Evolutionary conservation across 306 rosid genomes (phyloP).

Genomic region (Cucurbita maxima): DNA sequence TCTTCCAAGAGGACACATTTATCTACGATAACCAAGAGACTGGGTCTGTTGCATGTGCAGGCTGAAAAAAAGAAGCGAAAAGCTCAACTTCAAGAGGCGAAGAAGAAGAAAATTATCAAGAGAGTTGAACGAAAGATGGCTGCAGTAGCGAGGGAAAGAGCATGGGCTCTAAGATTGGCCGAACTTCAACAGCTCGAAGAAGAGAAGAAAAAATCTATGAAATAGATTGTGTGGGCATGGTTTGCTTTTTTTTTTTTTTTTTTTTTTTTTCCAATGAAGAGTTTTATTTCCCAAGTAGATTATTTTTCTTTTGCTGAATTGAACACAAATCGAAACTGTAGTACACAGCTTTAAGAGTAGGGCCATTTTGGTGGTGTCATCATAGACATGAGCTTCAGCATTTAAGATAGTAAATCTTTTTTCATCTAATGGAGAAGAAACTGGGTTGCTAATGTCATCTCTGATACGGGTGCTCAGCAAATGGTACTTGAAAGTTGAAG

Average conservation of each 20-base stretch:
- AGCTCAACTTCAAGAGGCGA: constrained; percentile 72
- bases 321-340: neutral
- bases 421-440: neutral
- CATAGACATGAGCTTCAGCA: neutral
- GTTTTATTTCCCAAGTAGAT: neutral
- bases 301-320: neutral
- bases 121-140: constrained; percentile 89
- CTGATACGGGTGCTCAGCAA: neutral
- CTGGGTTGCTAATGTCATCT: neutral
- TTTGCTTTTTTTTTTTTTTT: neutral
- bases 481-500: neutral
- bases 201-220: constrained; percentile 46
- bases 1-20: neutral
- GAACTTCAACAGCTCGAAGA: constrained; percentile 58
- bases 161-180: constrained; percentile 49
- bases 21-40: constrained; percentile 10
- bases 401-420: neutral
- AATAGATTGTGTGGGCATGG: constrained; percentile 10
- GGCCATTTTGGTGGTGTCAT: neutral
- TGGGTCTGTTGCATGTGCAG: constrained; percentile 24
- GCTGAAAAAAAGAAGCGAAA: constrained; percentile 58
- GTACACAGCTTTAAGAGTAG: neutral
- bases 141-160: constrained; percentile 83
- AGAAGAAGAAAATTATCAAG: constrained; percentile 50
- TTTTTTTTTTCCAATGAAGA: neutral